Evolutionary conservation across 352 stramenopile genomes (phyloP).

Genomic region (Pythium myriotylum): DNA sequence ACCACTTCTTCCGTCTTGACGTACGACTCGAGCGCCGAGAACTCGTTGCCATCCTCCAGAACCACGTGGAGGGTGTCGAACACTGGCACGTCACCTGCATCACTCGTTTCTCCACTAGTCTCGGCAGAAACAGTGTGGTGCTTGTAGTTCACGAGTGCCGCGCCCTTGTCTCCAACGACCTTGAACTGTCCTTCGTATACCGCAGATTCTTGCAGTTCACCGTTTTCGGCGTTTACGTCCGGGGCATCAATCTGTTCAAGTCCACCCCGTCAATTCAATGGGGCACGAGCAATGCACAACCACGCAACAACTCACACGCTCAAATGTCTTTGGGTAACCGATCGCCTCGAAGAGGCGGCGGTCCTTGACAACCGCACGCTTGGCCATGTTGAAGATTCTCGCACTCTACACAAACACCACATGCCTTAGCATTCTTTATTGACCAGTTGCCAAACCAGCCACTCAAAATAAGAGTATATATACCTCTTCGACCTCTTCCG

Average conservation of each 20-base stretch:
- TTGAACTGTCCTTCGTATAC: slow-evolving; percentile 48
- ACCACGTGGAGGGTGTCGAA: slow-evolving; percentile 59
- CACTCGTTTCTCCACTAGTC: slow-evolving; percentile 23
- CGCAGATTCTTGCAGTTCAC: slow-evolving; percentile 1
- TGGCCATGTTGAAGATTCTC: slow-evolving; percentile 76
- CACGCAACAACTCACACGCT: slow-evolving; percentile 26
- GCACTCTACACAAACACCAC: slow-evolving; percentile 37
- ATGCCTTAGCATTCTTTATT: not conserved
- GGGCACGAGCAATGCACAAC: not conserved
- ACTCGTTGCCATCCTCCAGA: slow-evolving; percentile 46
- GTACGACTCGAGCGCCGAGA: slow-evolving; percentile 69
- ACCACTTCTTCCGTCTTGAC: slow-evolving; percentile 52
- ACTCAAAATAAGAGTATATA: not conserved
- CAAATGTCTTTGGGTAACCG: slow-evolving; percentile 75
- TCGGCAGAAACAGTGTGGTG: slow-evolving; percentile 34
- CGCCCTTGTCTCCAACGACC: slow-evolving; percentile 59
- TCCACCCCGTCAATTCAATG: not conserved
- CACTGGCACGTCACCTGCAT: slow-evolving; percentile 36
- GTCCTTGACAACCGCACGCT: slow-evolving; percentile 75
- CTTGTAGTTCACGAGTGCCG: slow-evolving; percentile 52
- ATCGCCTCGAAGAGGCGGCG: slow-evolving; percentile 70
- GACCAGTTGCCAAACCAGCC: no score
- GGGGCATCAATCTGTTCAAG: slow-evolving; percentile 3
- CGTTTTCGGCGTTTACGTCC: slow-evolving; percentile 3
- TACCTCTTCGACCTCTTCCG: slow-evolving; percentile 53